Evolutionary conservation across 202 grass and related monocot species (phyloP), one percentile per base, ranked within the genome.

Genomic region (Digitaria exilis): DNA sequence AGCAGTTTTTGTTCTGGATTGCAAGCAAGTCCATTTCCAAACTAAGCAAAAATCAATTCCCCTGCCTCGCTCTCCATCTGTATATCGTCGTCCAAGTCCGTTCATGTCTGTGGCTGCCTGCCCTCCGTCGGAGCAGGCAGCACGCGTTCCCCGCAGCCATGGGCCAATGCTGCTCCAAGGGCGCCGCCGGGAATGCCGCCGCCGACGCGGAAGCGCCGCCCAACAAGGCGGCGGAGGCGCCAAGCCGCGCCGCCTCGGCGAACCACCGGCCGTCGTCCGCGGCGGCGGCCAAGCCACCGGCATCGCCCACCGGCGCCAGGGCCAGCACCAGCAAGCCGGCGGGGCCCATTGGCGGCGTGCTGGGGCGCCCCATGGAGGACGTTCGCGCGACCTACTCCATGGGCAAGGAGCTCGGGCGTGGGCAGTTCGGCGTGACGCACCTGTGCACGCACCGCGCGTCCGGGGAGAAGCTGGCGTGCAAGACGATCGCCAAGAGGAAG

Each of bases 401-500:
- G n/a, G 94, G 94, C 10, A 91, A 94, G 73, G 94, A 97, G 85
- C 91, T 97, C 19, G 94, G 91, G 1, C 87, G 94, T n/a, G 89
- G 91, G 3, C 91, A 94, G 63, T 94, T 97, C 68, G 94, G 94
- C n/a, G 85, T 94, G 39, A 97, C 94, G 10, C 89, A 94, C 88
- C 89, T 92, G 18, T 97, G 94, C 85, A 97, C 91, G 62, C 84
- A 94, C 84, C 82, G 58, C 30, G 39, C 54, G 5, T 85, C 85
- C 0, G 87, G 91, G 21, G 94, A 94, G 89, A 94, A 90, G 42
- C 82, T 97, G 11, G 94, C 94, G 13, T 94, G 91, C 89, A 97
- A 97, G 80, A 97, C 85, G 67, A 97, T 97, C 79, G 90, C 94
- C 0, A 94, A 97, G 72, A 75, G 91, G 87, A 97, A 94, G 85